These are phyloP conservation scores for Pleurozium schreberi DNA, from an alignment of 225 moss, liverwort and hornwort genomes.

Conservation along the genomic window DNA sequence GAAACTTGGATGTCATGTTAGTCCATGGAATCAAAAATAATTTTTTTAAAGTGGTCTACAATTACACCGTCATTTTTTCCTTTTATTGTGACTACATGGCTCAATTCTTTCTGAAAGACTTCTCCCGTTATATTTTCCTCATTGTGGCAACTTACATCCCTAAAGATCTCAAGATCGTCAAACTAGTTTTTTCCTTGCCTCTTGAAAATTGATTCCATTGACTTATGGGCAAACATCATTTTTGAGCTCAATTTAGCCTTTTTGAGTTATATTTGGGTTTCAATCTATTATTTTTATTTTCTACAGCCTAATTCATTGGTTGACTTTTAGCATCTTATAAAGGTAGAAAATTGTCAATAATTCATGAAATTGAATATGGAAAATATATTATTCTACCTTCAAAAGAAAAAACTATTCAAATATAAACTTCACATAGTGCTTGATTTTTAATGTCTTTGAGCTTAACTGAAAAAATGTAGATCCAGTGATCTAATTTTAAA, in stretches of 20 bases:
- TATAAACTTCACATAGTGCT: rapidly evolving
- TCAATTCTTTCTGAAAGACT: not conserved
- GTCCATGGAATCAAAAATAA: not conserved
- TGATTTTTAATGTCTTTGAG: too few species aligned
- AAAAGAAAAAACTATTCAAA: not conserved
- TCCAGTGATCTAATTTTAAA: rapidly evolving
- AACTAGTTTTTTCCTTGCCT: not conserved
- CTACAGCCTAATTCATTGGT: rapidly evolving
- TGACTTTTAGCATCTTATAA: not conserved
- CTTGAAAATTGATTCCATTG: not conserved
- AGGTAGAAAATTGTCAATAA: not conserved
- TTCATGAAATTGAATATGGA: too few species aligned
- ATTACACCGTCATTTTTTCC: not conserved
- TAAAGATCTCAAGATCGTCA: not conserved
- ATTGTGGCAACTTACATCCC: not conserved
- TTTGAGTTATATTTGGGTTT: not conserved
- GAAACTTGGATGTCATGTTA: not conserved
- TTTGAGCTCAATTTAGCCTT: not conserved
- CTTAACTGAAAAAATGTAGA: not conserved
- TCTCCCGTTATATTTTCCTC: not conserved
- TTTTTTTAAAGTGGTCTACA: not conserved
- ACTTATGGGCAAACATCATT: not conserved
- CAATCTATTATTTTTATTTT: not conserved
- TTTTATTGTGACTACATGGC: not conserved
- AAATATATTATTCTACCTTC: too few species aligned